Evolutionary conservation across 2,329 filamentous ascomycete species (phyloP).

Genomic region (Leptodontidium sp.): DNA sequence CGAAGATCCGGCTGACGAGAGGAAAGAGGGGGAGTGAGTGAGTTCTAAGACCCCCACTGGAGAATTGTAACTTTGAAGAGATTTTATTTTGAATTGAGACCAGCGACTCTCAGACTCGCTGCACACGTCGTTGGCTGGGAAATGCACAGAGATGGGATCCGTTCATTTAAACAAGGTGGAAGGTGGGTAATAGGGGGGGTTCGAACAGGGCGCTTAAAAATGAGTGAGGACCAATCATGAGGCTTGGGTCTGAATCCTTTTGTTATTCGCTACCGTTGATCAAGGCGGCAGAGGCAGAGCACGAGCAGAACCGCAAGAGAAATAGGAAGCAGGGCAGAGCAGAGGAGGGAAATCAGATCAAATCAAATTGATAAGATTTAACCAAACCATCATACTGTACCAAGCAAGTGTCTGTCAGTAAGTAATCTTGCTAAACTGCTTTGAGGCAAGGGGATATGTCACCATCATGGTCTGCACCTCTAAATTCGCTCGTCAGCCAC

Average conservation of each 20-base stretch:
- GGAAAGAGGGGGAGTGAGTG: too few relatives aligned
- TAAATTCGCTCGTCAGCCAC: constrained; percentile 4
- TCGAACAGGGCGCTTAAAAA: neutral
- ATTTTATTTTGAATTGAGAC: too few relatives aligned
- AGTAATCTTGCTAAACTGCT: neutral
- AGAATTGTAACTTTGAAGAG: too few relatives aligned
- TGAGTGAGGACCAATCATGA: neutral
- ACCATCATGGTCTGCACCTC: neutral
- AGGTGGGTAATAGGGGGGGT: neutral
- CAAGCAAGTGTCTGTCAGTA: too few relatives aligned
- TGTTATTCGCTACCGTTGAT: constrained; percentile 6
- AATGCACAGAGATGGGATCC: neutral
- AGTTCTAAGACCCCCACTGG: too few relatives aligned
- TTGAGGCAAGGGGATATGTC: neutral
- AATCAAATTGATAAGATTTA: neutral
- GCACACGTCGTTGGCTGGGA: constrained; percentile 9
- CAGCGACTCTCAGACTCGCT: neutral
- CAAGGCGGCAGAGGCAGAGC: neutral
- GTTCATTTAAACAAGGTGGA: constrained; percentile 7
- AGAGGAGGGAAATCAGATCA: too few relatives aligned
- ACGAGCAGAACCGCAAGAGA: neutral
- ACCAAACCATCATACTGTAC: neutral
- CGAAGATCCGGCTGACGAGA: neutral
- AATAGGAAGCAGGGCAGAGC: too few relatives aligned
- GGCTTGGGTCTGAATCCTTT: too few relatives aligned